Evolutionary conservation across 495 filamentous ascomycete genomes (phyloP), one percentile per base, ranked within the genome.

Genomic region (Massariosphaeria phaeospora): DNA sequence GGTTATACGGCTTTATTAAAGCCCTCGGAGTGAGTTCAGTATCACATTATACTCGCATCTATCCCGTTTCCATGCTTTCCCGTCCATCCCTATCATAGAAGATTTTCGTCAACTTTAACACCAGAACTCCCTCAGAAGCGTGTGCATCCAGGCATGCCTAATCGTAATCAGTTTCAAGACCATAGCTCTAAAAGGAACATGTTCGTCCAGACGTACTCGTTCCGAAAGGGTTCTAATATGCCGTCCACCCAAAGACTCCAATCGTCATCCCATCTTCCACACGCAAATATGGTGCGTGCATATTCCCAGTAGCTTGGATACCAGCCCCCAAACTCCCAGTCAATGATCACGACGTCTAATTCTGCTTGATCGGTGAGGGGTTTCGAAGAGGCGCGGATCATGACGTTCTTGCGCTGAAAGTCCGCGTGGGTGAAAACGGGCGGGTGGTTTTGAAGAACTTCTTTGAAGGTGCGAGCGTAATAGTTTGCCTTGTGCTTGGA

Each of bases 381-480:
- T 15, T 48, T 33, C 17, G 35, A 33, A 33, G 29, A 7, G n/a
- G n/a, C n/a, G n/a, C n/a, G n/a, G 15, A 67, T 52, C 31, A 70
- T 55, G 57, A 69, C 53, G 36, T 70, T 70, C 58, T 67, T 68
- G 18, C 46, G 51, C 56, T 66, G 65, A 50, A 69, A 15, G 45
- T 57, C 54, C 10, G 25, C 54, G 38, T 51, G 54, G n/a, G 54
- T 21, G 15, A 57, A 57, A 1, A 34, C 30, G 4, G 46, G 54
- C 10, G 25, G 25, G 36, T 57, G 54, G 15, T 38, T 33, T 24
- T 30, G 35, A 39, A 39, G 17, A 12, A 50, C 26, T 15, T 24
- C 26, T 41, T 42, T 25, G 35, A 57, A 51, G 15, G 45, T 35
- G 21, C 54, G 46, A 4, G 29, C 35, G 15, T 39, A 39, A 15